phyloP scores from a whole-genome alignment of 164 flowering plant genomes.

The Berberis vulgaris region DNA sequence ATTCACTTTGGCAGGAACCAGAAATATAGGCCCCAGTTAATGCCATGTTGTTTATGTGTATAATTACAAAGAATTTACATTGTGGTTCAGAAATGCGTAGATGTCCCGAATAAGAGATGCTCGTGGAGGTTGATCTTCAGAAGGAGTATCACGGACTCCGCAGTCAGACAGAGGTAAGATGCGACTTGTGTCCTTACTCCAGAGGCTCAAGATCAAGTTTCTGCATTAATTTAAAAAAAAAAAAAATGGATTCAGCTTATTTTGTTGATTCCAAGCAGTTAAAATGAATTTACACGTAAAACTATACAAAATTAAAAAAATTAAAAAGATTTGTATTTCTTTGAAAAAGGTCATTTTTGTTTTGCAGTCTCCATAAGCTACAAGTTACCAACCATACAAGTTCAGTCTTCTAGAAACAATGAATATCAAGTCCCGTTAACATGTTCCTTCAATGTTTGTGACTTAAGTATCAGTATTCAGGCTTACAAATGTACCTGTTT shows the following conservation, averaged over 20 bases:
- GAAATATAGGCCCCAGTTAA: neutral
- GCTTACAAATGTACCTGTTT: too few relatives aligned
- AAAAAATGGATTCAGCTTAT: neutral
- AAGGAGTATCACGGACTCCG: conserved; percentile 49
- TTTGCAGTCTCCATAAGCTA: too few relatives aligned
- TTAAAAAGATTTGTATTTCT: too few relatives aligned
- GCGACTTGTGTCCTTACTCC: conserved; percentile 79
- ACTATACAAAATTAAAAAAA: too few relatives aligned
- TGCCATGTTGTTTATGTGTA: neutral
- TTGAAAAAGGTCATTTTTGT: neutral
- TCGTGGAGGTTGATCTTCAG: conserved; percentile 42
- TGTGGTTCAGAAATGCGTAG: conserved; percentile 74
- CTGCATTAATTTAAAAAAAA: conserved; percentile 29
- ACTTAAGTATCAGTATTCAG: too few relatives aligned
- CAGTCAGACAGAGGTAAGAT: conserved; percentile 75
- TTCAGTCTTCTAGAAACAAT: too few relatives aligned
- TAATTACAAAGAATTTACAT: conserved; percentile 41
- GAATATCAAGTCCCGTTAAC: too few relatives aligned
- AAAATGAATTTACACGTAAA: neutral
- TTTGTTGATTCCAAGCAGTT: neutral
- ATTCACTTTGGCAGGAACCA: neutral
- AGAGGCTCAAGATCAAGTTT: conserved; percentile 75
- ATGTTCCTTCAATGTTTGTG: too few relatives aligned
- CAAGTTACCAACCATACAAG: too few relatives aligned
- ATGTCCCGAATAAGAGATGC: conserved; percentile 69